Evolutionary conservation across 768 basidiomycete genomes (phyloP), one percentile per base, ranked within the genome.

Genomic region (Lactifluus subvellereus): DNA sequence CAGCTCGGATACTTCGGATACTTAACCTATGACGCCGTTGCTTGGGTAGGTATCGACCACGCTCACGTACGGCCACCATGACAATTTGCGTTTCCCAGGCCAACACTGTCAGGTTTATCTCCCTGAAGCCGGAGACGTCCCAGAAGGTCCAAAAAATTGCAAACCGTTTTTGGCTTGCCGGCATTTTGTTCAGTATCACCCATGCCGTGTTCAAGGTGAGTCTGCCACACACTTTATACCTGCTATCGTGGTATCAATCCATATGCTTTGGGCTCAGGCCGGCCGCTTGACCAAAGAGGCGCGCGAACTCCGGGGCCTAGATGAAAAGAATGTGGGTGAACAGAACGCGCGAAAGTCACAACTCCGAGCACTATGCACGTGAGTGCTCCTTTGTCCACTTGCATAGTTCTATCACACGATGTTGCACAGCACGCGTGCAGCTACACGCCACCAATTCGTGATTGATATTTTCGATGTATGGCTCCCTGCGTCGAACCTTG

Each of bases 1-100:
- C 96, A 98, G 74, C 72, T 98, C 18, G 82, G 83, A 3, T 98
- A 98, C 78, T 94, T 92, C 65, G 87, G 86, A 3, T 99, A 91
- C 74, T 82, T 97, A 50, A 72, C 84, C 10, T 84, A 89, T 69
- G 97, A 99, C 72, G 82, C 84, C 54, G 70, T 97, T 63, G 77
- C 88, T 69, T 99, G 94, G 94, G 93, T 94, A 71, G 65, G 86
- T 71, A 54, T 20, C 11, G 33, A 8, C 60, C 30, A 16, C 14
- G 16, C 35, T 48, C 27, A 54, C 32, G 7, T 32, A 50, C 33
- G 35, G 22, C 40, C 14, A 33, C 3, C 52, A 14, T 54, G 13
- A 37, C 16, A 30, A 58, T 56, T 38, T 38, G 30, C 22, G 22
- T 42, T 33, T 47, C 38, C 30, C 69, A 89, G 88, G 86, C 85